A percentile compares a stretch with the other conserved stretches of the same genome.
These are phyloP conservation scores for Eucalyptus coolabah DNA, from an alignment of 345 rosid species.

Conservation along the genomic window DNA sequence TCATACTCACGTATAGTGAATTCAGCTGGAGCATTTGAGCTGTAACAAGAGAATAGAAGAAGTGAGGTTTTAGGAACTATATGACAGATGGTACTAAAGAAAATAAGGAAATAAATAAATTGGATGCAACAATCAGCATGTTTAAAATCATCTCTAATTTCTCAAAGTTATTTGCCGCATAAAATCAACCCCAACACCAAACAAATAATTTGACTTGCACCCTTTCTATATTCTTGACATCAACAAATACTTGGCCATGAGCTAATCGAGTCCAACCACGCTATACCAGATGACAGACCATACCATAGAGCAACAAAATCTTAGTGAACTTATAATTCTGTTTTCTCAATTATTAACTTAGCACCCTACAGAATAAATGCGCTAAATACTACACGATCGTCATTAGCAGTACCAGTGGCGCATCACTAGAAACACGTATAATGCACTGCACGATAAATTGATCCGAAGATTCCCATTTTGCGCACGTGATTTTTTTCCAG, in stretches of 20 bases:
- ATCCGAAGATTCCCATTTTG: no score
- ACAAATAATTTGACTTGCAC: not conserved
- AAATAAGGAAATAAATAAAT: not conserved
- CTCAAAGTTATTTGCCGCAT: not conserved
- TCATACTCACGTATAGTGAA: slow-evolving; percentile 88
- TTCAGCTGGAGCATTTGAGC: slow-evolving; percentile 54
- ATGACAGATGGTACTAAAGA: not conserved
- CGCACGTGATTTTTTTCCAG: not conserved
- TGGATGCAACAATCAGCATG: not conserved
- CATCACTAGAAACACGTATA: not conserved
- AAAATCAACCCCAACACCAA: not conserved
- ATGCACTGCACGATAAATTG: not conserved
- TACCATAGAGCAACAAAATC: not conserved
- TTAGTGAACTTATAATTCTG: not conserved
- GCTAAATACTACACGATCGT: not conserved
- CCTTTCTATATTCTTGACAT: not conserved
- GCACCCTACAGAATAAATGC: not conserved
- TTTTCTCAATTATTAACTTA: not conserved
- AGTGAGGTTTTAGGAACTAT: not conserved
- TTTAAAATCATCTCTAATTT: not conserved
- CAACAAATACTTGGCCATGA: not conserved
- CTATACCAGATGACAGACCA: not conserved
- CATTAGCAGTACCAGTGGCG: not conserved
- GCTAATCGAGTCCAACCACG: not conserved
- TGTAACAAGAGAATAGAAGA: slow-evolving; percentile 6